A percentile compares a stretch with the other conserved stretches of the same genome.
Conservation (phyloP, 345 rosid genomes). For the Ricinus communis region DNA sequence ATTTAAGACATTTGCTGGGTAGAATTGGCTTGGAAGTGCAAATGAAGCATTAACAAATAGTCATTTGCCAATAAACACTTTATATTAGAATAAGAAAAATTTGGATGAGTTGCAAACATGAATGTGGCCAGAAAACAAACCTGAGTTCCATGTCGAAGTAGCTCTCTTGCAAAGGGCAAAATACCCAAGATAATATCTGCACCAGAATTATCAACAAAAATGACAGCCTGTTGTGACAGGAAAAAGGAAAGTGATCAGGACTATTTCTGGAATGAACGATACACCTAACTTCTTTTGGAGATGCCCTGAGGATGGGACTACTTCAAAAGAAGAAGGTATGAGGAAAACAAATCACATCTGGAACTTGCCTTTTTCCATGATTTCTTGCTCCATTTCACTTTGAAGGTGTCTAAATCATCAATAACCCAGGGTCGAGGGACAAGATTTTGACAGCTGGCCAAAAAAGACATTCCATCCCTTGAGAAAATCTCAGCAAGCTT, state of each 20-base stretch:
- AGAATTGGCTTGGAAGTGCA: no score
- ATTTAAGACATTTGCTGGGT: no score
- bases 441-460: conserved; percentile 92
- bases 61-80: neutral
- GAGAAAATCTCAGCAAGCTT: conserved; percentile 99
- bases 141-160: conserved; percentile 84
- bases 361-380: conserved; percentile 86
- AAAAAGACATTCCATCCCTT: conserved; percentile 91
- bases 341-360: neutral
- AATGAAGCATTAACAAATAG: neutral
- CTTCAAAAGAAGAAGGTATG: neutral
- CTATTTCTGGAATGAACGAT: neutral
- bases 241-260: conserved; percentile 24
- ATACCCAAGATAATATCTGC: conserved; percentile 96
- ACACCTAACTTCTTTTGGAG: conserved; percentile 6
- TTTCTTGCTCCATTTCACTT: conserved; percentile 78
- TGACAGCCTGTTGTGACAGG: conserved; percentile 62
- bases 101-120: neutral
- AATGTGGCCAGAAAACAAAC: conserved; percentile 29
- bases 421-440: conserved; percentile 92
- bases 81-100: neutral
- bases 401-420: conserved; percentile 84
- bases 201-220: conserved; percentile 97
- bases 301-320: neutral
- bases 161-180: conserved; percentile 89